Conservation (phyloP, 257 asterid genomes). For the Leonotis leonurus region DNA sequence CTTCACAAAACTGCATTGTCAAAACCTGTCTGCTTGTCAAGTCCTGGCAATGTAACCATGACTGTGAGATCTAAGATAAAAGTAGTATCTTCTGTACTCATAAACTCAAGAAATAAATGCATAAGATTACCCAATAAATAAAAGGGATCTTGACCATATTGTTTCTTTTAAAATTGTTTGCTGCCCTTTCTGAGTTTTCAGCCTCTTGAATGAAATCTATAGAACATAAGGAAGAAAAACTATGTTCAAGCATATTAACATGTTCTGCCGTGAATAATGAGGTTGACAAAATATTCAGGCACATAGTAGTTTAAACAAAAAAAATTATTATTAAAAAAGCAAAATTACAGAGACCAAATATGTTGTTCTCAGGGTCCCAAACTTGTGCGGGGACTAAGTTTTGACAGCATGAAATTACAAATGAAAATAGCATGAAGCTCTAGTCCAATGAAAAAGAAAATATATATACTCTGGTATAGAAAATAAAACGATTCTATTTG, state of each 20-base stretch:
- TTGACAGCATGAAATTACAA: neutral
- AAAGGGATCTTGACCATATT: conserved; percentile 56
- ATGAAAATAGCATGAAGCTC: conserved; percentile 13
- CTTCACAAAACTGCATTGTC: conserved; percentile 86
- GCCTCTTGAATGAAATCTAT: conserved; percentile 91
- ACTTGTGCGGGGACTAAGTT: conserved; percentile 1
- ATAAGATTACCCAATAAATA: conserved; percentile 62
- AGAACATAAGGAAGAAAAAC: conserved; percentile 20
- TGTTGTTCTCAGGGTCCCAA: neutral
- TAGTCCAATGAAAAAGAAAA: neutral
- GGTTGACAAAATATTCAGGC: neutral
- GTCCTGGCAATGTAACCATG: conserved; percentile 42
- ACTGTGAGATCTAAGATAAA: conserved; percentile 17
- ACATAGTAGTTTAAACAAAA: neutral
- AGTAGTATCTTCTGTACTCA: neutral
- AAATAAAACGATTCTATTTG: conserved; percentile 4
- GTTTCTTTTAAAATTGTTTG: conserved; percentile 52
- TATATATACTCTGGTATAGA: neutral
- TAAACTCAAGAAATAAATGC: neutral
- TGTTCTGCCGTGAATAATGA: conserved; percentile 8
- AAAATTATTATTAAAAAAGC: neutral
- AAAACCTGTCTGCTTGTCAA: conserved; percentile 71
- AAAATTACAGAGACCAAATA: conserved; percentile 1
- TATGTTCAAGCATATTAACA: conserved; percentile 12
- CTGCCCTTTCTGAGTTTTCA: conserved; percentile 65